Evolutionary conservation across 345 rosid species (phyloP).

Genomic region (Lumnitzera littorea): DNA sequence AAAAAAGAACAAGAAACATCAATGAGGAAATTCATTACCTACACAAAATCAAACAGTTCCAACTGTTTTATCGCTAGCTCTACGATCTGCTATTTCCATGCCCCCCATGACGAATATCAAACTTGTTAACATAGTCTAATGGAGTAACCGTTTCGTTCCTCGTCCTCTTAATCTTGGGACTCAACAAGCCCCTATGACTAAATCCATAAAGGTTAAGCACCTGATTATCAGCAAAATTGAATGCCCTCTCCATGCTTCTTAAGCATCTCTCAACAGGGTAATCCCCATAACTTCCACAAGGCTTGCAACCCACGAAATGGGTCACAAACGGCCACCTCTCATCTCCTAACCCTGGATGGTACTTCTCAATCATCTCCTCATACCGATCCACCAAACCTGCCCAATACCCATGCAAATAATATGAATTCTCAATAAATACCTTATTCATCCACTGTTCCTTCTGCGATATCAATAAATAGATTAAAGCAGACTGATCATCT

Average conservation of each 20-base stretch:
- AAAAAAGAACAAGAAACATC: background rate
- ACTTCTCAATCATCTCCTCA: slow-evolving; percentile 95
- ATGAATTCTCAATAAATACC: slow-evolving; percentile 83
- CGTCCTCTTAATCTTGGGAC: slow-evolving; percentile 89
- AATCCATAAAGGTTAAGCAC: slow-evolving; percentile 85
- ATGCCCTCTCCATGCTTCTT: slow-evolving; percentile 92
- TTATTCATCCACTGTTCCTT: slow-evolving; percentile 83
- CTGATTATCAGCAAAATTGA: slow-evolving; percentile 90
- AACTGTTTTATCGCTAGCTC: slow-evolving; percentile 4
- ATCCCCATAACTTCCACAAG: slow-evolving; percentile 96
- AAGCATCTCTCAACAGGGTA: slow-evolving; percentile 85
- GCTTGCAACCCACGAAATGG: slow-evolving; percentile 92
- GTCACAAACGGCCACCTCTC: slow-evolving; percentile 98
- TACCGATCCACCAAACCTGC: slow-evolving; percentile 84
- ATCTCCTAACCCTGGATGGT: slow-evolving; percentile 89
- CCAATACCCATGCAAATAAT: slow-evolving; percentile 91
- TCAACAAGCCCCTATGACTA: slow-evolving; percentile 79
- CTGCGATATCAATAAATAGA: slow-evolving; percentile 72
- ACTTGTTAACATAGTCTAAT: slow-evolving; percentile 57
- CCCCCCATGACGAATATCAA: slow-evolving; percentile 57
- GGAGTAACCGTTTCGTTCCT: slow-evolving; percentile 74
- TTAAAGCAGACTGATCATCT: slow-evolving; percentile 91
- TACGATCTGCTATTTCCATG: slow-evolving; percentile 7
- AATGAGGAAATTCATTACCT: slow-evolving; percentile 8
- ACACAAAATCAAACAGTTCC: slow-evolving; percentile 1